These are phyloP conservation scores for Cyberlindnera amylophila DNA, from an alignment of 805 yeast species.

Conservation along the genomic window DNA sequence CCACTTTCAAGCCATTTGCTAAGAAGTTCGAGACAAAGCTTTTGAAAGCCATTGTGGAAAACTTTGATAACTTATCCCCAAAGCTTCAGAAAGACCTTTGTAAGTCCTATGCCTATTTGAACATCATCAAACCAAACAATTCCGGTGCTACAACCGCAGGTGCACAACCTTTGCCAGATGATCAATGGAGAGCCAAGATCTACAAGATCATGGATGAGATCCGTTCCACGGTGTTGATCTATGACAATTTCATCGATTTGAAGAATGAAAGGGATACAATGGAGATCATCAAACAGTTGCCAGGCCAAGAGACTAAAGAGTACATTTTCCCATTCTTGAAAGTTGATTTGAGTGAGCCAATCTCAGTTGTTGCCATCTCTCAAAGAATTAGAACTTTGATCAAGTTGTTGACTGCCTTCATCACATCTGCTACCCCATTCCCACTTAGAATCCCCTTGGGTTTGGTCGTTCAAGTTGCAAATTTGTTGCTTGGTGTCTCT, in stretches of 20 bases:
- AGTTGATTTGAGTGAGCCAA: conserved; percentile 57
- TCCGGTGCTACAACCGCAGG: conserved; percentile 23
- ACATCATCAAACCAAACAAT: conserved; percentile 42
- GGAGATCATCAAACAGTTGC: conserved; percentile 38
- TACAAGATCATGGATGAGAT: conserved; percentile 47
- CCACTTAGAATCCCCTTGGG: conserved; percentile 65
- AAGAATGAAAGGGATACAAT: conserved; percentile 50
- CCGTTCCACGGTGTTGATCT: conserved; percentile 51
- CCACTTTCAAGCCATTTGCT: conserved; percentile 78
- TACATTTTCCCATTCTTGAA: conserved; percentile 44
- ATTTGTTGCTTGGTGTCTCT: conserved; percentile 53
- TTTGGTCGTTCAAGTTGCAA: conserved; percentile 44
- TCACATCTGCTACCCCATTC: conserved; percentile 50
- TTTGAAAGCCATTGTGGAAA: conserved; percentile 31
- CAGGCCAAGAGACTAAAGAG: conserved; percentile 27
- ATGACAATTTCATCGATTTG: conserved; percentile 54
- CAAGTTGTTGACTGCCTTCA: conserved; percentile 41
- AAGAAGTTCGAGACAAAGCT: conserved; percentile 53
- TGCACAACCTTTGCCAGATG: conserved; percentile 36
- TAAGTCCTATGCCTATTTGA: conserved; percentile 51
- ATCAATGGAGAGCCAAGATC: conserved; percentile 47
- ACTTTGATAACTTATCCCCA: conserved; percentile 37
- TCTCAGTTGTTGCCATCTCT: conserved; percentile 48
- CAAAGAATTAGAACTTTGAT: conserved; percentile 46
- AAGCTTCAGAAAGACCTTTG: conserved; percentile 40